phyloP scores from a whole-genome alignment of 148 eudicot genomes.

The Cornus controversa region DNA sequence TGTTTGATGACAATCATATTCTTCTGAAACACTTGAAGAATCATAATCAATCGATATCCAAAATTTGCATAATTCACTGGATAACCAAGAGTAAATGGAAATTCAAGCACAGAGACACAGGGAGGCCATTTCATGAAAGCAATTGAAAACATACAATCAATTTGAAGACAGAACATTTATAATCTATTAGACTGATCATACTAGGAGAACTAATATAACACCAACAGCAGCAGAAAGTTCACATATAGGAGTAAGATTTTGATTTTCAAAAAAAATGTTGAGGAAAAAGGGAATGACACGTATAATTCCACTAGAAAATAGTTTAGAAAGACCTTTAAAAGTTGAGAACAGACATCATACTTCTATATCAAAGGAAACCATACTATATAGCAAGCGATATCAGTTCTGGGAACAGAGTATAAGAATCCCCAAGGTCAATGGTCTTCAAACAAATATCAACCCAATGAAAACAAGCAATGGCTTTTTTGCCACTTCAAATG shows the following conservation, averaged over 20 bases:
- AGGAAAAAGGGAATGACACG: background rate
- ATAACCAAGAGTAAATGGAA: background rate
- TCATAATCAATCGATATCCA: background rate
- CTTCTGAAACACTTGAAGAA: background rate
- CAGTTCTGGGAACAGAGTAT: background rate
- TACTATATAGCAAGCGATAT: background rate
- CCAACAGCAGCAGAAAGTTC: background rate
- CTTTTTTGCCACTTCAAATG: background rate
- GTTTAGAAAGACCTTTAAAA: background rate
- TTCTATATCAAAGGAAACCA: conserved; percentile 4
- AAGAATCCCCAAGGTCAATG: background rate
- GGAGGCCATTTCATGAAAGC: background rate
- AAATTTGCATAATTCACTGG: conserved; percentile 5
- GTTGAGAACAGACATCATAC: background rate
- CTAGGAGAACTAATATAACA: background rate
- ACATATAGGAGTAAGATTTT: background rate
- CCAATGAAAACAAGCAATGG: background rate
- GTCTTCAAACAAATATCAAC: background rate
- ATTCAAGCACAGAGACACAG: background rate
- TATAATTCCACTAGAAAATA: background rate
- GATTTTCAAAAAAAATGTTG: background rate
- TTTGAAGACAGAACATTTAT: background rate
- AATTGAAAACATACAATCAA: background rate
- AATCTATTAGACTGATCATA: background rate
- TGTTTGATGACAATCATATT: conserved; percentile 2